Evolutionary conservation across 441 rosid genomes (phyloP).

Genomic region (Gossypium trilobum): DNA sequence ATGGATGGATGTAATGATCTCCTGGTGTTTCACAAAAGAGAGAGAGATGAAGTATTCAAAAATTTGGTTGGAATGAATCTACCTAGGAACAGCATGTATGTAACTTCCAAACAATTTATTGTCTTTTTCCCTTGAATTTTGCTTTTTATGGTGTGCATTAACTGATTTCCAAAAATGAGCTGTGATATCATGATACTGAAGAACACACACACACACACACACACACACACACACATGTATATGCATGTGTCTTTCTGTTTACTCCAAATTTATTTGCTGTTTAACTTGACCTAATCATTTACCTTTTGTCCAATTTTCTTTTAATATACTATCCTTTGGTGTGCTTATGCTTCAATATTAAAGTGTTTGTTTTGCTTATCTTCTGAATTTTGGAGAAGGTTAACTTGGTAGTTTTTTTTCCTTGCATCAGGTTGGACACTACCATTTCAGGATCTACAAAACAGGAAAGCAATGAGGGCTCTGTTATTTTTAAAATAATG

Average conservation of each 20-base stretch:
- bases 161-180: not conserved
- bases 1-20: constrained; percentile 99
- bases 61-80: constrained; percentile 95
- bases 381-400: not conserved
- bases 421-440: constrained; percentile 72
- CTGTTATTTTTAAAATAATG: constrained; percentile 80
- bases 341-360: not conserved
- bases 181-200: not conserved
- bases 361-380: not conserved
- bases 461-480: constrained; percentile 87
- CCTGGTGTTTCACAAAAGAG: constrained; percentile 95
- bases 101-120: constrained; percentile 20
- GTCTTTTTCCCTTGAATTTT: not conserved
- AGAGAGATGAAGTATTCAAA: constrained; percentile 98
- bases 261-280: not conserved
- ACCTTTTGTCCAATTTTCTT: not conserved
- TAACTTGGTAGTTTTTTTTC: constrained; percentile 7
- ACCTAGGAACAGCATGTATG: constrained; percentile 94
- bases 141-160: constrained; percentile 5
- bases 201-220: not conserved
- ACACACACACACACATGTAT: too few relatives aligned
- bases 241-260: not conserved
- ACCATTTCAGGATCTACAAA: constrained; percentile 92
- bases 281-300: not conserved
- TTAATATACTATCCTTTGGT: not conserved